Percentiles rank a stretch among this genome's conserved stretches.
phyloP scores from a whole-genome alignment of 306 rosid species.

The Corylus avellana region DNA sequence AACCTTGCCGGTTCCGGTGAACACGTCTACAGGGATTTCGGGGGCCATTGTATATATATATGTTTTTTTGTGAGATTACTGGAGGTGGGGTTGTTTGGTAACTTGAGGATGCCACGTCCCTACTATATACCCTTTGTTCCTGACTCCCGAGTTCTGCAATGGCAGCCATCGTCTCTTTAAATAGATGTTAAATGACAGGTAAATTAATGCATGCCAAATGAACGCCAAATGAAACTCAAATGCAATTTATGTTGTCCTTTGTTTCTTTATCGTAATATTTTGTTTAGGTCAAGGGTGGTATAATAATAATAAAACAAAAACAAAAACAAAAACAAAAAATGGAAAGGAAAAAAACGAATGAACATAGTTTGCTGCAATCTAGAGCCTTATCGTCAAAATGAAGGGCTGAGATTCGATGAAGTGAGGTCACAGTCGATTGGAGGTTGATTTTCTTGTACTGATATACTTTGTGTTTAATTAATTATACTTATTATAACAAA shows the following conservation, averaged over 20 bases:
- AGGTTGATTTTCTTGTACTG: slow-evolving; percentile 10
- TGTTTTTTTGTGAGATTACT: background rate
- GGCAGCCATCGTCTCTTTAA: slow-evolving; percentile 19
- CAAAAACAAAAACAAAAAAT: background rate
- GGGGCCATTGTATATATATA: slow-evolving; percentile 28
- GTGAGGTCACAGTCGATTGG: slow-evolving; percentile 25
- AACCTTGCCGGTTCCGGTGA: slow-evolving; percentile 24
- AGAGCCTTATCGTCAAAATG: slow-evolving; percentile 38
- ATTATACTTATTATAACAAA: background rate
- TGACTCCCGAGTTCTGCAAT: slow-evolving; percentile 23
- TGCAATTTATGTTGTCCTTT: slow-evolving; percentile 17
- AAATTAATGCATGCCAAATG: slow-evolving; percentile 34
- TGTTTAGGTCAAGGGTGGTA: background rate
- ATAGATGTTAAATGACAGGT: slow-evolving; percentile 28
- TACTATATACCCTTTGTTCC: slow-evolving; percentile 29
- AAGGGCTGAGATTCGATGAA: slow-evolving; percentile 24
- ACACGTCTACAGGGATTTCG: slow-evolving; percentile 28
- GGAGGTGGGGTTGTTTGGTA: background rate
- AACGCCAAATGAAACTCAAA: slow-evolving; percentile 44
- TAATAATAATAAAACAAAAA: background rate
- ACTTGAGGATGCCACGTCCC: slow-evolving; percentile 21
- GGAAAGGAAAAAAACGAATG: slow-evolving; percentile 17
- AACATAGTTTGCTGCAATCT: slow-evolving; percentile 29
- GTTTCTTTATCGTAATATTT: background rate
- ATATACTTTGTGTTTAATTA: background rate